Evolutionary conservation across 768 basidiomycete species (phyloP).

Genomic region (Auricularia cornea): DNA sequence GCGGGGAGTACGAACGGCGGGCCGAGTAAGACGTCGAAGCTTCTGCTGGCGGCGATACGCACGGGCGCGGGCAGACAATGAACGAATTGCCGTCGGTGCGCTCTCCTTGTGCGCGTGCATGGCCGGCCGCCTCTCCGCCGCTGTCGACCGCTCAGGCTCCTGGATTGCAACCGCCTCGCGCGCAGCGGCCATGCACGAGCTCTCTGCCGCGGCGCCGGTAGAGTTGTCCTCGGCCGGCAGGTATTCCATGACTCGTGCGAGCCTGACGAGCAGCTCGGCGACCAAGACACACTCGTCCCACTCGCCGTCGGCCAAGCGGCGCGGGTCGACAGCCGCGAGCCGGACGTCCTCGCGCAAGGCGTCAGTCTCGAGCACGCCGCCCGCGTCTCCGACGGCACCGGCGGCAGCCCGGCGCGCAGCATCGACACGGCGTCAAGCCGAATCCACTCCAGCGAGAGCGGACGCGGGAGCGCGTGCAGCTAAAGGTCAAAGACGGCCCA

Average conservation of each 20-base stretch:
- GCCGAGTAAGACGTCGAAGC: too few species aligned
- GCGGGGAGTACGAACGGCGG: not conserved
- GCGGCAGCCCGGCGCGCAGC: slow-evolving; percentile 48
- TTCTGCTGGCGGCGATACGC: not conserved
- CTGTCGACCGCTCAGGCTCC: too few species aligned
- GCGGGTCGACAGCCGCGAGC: slow-evolving; percentile 56
- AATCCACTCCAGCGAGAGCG: slow-evolving; percentile 36
- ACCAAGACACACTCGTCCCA: slow-evolving; percentile 59
- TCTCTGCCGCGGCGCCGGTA: too few species aligned
- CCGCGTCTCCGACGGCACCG: slow-evolving; percentile 31
- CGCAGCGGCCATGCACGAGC: too few species aligned
- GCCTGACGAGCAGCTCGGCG: slow-evolving; percentile 61
- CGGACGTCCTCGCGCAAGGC: slow-evolving; percentile 53
- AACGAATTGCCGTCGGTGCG: not conserved
- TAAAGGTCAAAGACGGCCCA: too few species aligned
- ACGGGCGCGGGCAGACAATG: not conserved
- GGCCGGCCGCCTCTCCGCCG: too few species aligned
- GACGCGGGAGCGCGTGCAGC: slow-evolving; percentile 40
- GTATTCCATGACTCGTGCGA: slow-evolving; percentile 40
- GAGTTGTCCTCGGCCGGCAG: too few species aligned
- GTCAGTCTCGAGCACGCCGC: slow-evolving; percentile 53
- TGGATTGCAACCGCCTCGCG: too few species aligned
- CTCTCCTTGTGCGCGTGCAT: not conserved
- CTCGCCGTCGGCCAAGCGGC: slow-evolving; percentile 52
- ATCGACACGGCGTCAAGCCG: slow-evolving; percentile 44